Percentiles rank a stretch among this genome's conserved stretches.
These are phyloP conservation scores for Sequoia sempervirens DNA, from an alignment of 75 land plant species.

Conservation along the genomic window DNA sequence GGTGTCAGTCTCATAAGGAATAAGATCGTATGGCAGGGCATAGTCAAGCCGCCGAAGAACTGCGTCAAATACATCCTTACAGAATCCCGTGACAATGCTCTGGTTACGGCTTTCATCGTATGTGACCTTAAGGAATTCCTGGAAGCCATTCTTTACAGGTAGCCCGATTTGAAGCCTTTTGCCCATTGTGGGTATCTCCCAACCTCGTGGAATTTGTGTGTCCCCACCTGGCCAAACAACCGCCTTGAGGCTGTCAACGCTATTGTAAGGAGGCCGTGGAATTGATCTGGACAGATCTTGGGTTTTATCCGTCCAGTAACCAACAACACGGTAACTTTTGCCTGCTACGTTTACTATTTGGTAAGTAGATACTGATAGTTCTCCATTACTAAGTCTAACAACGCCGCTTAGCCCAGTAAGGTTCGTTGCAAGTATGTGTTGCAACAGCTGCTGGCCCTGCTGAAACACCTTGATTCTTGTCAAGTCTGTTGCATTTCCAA, in stretches of 20 bases:
- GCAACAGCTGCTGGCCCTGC: neutral
- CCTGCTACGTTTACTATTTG: constrained; percentile 34
- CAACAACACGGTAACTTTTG: constrained; percentile 11
- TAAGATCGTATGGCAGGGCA: constrained; percentile 16
- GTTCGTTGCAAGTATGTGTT: neutral
- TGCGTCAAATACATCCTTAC: constrained; percentile 32
- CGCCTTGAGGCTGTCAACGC: neutral
- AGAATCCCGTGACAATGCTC: constrained; percentile 21
- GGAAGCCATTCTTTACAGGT: constrained; percentile 25
- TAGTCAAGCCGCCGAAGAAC: constrained; percentile 24
- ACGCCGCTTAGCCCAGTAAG: neutral
- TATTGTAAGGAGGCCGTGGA: neutral
- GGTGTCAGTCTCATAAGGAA: neutral
- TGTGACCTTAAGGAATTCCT: constrained; percentile 22
- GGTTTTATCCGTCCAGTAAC: constrained; percentile 18
- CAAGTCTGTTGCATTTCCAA: no score
- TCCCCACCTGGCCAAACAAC: constrained; percentile 38
- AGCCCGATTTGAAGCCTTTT: constrained; percentile 25
- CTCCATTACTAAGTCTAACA: neutral
- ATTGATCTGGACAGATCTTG: neutral
- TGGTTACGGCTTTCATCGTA: neutral
- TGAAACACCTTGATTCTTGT: neutral
- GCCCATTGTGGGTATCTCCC: constrained; percentile 26
- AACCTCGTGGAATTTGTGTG: constrained; percentile 22
- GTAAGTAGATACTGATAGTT: constrained; percentile 8